A percentile compares a stretch with the other conserved stretches of the same genome.
phyloP scores from a whole-genome alignment of 352 stramenopile species.

The Pythium biforme region DNA sequence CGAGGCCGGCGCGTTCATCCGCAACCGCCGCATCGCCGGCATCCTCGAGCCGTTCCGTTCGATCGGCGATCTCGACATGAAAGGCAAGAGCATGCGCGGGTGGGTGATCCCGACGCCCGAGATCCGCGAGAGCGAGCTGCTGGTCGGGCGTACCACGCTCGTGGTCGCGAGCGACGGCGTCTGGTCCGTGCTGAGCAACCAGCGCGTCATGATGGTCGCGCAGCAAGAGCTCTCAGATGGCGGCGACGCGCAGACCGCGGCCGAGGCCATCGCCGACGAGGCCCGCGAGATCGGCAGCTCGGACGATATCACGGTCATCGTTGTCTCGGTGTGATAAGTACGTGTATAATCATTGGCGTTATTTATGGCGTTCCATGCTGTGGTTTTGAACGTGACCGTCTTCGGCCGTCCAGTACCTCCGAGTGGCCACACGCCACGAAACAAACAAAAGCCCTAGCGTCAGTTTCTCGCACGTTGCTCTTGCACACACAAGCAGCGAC shows the following conservation, averaged over 20 bases:
- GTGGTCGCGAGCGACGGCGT: constrained; percentile 76
- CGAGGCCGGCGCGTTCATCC: constrained; percentile 60
- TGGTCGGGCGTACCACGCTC: constrained; percentile 44
- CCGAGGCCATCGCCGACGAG: constrained; percentile 51
- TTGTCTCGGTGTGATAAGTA: constrained; percentile 43
- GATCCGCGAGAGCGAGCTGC: constrained; percentile 47
- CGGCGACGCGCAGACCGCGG: constrained; percentile 39
- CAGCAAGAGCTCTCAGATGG: constrained; percentile 33
- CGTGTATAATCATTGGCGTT: not conserved
- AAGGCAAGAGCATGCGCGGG: constrained; percentile 61
- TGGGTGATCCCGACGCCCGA: constrained; percentile 77
- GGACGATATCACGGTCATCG: constrained; percentile 65
- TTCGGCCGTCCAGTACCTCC: too few relatives aligned
- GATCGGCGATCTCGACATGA: constrained; percentile 86
- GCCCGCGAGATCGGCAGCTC: constrained; percentile 51
- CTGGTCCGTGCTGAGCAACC: constrained; percentile 64
- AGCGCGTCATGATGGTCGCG: constrained; percentile 52
- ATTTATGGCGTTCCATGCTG: not conserved
- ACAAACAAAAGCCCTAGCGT: too few relatives aligned
- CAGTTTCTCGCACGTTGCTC: too few relatives aligned
- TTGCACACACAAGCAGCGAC: too few relatives aligned
- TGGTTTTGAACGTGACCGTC: too few relatives aligned
- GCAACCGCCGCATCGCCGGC: constrained; percentile 70
- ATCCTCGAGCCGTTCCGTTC: constrained; percentile 80
- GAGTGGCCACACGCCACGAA: too few relatives aligned